A percentile compares a stretch with the other conserved stretches of the same genome.
phyloP scores from a whole-genome alignment of 2,329 filamentous ascomycete species.

The Penicillium janthinellum region DNA sequence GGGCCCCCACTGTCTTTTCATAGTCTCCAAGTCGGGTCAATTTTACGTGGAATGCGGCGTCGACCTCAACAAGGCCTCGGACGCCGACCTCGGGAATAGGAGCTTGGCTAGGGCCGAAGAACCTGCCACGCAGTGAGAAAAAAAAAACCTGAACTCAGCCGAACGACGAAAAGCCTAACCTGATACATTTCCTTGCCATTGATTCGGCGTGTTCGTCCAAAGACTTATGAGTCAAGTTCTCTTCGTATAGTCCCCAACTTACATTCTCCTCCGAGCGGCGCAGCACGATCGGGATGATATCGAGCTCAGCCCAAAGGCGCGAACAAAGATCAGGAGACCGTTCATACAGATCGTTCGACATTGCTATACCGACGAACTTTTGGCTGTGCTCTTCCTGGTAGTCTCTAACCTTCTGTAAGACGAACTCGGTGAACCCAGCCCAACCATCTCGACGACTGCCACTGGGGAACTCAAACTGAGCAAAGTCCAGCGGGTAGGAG shows the following conservation, averaged over 20 bases:
- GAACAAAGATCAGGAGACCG: constrained; percentile 62
- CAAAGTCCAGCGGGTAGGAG: neutral
- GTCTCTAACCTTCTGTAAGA: neutral
- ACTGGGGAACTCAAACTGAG: neutral
- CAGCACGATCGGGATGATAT: constrained; percentile 70
- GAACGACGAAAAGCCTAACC: constrained; percentile 44
- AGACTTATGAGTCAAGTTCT: constrained; percentile 44
- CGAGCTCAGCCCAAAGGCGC: constrained; percentile 70
- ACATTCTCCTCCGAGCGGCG: neutral
- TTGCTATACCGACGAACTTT: neutral
- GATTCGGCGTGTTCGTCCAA: constrained; percentile 77
- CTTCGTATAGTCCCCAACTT: constrained; percentile 9
- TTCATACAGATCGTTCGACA: neutral
- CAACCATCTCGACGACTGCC: neutral
- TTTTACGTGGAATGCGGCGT: constrained; percentile 62
- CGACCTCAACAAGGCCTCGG: constrained; percentile 67
- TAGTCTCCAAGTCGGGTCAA: constrained; percentile 45
- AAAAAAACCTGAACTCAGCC: neutral
- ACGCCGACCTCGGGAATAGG: constrained; percentile 65
- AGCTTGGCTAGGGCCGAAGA: constrained; percentile 70
- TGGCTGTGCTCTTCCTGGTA: neutral
- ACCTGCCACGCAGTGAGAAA: constrained; percentile 43
- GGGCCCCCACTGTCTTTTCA: constrained; percentile 58
- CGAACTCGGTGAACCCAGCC: neutral
- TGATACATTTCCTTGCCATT: constrained; percentile 73